phyloP scores from a whole-genome alignment of 1,284 basidiomycete genomes.

The Tausonia pullulans region DNA sequence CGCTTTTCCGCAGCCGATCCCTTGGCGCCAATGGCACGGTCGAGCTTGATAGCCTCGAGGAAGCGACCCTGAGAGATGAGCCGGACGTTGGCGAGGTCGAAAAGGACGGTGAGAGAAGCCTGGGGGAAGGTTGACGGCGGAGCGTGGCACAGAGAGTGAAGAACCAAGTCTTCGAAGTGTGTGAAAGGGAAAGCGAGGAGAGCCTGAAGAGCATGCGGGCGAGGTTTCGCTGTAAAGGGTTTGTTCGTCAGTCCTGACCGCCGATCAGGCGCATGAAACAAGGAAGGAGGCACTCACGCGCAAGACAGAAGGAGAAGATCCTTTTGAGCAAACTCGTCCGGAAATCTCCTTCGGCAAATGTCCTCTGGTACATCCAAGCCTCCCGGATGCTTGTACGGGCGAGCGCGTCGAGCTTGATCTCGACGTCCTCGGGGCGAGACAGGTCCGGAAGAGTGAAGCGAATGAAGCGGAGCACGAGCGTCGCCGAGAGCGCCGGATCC shows the following conservation, averaged over 20 bases:
- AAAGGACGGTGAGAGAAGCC: conserved; percentile 45
- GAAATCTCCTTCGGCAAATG: conserved; percentile 32
- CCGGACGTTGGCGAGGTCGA: conserved; percentile 59
- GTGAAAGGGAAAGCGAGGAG: conserved; percentile 54
- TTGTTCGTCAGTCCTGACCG: background rate
- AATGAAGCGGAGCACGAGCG: conserved; percentile 15
- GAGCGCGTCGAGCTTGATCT: conserved; percentile 52
- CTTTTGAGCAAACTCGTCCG: conserved; percentile 47
- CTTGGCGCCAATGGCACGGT: conserved; percentile 33
- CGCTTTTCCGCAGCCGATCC: conserved; percentile 7
- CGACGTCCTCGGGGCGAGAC: conserved; percentile 53
- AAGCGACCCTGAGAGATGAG: conserved; percentile 57
- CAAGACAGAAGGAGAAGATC: conserved; percentile 49
- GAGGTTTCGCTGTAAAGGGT: conserved; percentile 45
- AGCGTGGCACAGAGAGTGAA: conserved; percentile 47
- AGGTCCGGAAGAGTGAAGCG: conserved; percentile 32
- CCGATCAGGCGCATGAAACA: too few relatives aligned
- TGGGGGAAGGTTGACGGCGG: conserved; percentile 40
- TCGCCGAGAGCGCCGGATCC: conserved; percentile 38
- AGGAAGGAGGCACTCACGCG: conserved; percentile 42
- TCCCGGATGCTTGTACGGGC: conserved; percentile 51
- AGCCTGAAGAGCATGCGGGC: conserved; percentile 45
- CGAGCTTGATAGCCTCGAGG: conserved; percentile 55
- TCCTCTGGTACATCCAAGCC: conserved; percentile 57
- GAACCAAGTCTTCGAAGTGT: conserved; percentile 46